phyloP scores from a whole-genome alignment of 306 rosid genomes.

The Styphnolobium japonicum region DNA sequence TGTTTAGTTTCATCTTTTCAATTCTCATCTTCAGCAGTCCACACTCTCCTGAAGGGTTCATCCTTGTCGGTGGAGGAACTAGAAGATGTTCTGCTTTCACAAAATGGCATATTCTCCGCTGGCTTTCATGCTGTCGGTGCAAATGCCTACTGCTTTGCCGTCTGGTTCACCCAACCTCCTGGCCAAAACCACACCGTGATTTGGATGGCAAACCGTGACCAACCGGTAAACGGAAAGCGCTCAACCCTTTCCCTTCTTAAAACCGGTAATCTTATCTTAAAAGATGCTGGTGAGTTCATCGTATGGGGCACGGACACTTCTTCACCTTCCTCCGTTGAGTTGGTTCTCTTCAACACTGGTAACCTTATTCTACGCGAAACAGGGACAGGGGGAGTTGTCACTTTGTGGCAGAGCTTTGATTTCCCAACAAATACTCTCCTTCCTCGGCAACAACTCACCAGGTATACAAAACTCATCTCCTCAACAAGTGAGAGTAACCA shows the following conservation, averaged over 20 bases:
- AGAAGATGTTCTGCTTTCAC: constrained; percentile 16
- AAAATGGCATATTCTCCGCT: constrained; percentile 23
- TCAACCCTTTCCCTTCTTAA: constrained; percentile 38
- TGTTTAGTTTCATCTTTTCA: neutral
- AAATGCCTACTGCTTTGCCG: constrained; percentile 41
- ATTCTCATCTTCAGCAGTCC: neutral
- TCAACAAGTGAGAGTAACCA: constrained; percentile 31
- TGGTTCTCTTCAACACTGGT: constrained; percentile 19
- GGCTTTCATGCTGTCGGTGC: constrained; percentile 34
- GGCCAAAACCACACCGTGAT: neutral
- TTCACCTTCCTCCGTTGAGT: neutral
- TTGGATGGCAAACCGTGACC: constrained; percentile 44
- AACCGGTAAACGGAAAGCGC: constrained; percentile 33
- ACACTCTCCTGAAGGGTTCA: neutral
- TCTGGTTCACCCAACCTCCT: constrained; percentile 34
- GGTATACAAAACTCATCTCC: constrained; percentile 30
- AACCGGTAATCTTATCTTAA: constrained; percentile 29
- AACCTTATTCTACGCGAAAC: constrained; percentile 17
- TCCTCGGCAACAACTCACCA: constrained; percentile 28
- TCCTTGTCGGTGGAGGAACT: constrained; percentile 28
- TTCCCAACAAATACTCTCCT: constrained; percentile 41
- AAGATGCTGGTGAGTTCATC: constrained; percentile 20
- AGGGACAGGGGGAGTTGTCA: neutral
- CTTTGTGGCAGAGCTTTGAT: constrained; percentile 38
- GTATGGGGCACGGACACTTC: constrained; percentile 35